Base-by-base conservation (phyloP, 1,284 basidiomycete genomes). In the Tilletiopsis washingtonensis region DNA sequence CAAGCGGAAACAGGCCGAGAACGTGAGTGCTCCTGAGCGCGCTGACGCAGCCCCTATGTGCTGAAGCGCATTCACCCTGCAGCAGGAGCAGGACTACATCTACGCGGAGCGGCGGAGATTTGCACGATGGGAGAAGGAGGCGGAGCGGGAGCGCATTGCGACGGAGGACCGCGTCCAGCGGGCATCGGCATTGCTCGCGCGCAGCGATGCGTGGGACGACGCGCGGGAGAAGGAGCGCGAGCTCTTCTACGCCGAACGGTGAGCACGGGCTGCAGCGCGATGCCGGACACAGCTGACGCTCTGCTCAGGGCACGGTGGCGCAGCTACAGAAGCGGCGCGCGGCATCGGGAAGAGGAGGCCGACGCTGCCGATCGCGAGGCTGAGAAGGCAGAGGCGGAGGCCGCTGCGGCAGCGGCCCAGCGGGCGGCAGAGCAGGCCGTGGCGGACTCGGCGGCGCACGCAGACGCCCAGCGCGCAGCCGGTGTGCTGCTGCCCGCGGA, bases 391-490 rank as follows among this genome's bases (percentile, higher is more conserved):
- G 67, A 69, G 25, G 49, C 49, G 40, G 52, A 47, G 5, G 40
- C 49, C 5, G 64, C 59, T 2, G 47, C 50, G 42, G 38, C 52
- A 12, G 69, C 69, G 49, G 57, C 62, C 5, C 66, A 71, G 38
- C 52, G 51, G 7, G 69, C 71, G 49, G 45, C 69, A 12, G 66
- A 59, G 2, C 44, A 64, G 49, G 67, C 69, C 49, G 69, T 59
- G 9, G 58, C 49, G 15, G 67, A 71, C 32, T 65, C 67, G 62
- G 62, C 61, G 29, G 56, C 53, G 29, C 45, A 62, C 15, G 54
- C 62, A 21, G 55, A 65, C 40, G 44, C 56, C 47, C 67, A 65
- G 53, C 54, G 61, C 5, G 56, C 56, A 12, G 53, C 67, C 1
- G 69, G 69, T 26, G 59, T 69, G 9, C 56, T 63, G 14, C 53